Conservation (phyloP, 352 stramenopile genomes). For the Pythium dissimile region DNA sequence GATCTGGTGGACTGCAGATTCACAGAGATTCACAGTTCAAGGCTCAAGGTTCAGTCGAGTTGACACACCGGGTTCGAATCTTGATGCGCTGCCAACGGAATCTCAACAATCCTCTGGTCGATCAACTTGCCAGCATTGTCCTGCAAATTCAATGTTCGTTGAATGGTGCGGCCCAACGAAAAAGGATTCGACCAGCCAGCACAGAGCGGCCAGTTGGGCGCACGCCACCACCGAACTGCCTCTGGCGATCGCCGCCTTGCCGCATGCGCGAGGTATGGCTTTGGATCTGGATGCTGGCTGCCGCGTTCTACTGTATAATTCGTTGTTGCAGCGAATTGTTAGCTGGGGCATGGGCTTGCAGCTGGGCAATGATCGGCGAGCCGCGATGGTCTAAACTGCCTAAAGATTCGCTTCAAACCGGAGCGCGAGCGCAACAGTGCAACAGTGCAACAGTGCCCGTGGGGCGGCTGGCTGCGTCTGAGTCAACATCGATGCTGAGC, state of each 20-base stretch:
- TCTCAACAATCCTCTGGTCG: slow-evolving; percentile 6
- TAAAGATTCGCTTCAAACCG: neutral
- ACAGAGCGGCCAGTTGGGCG: neutral
- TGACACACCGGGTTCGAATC: neutral
- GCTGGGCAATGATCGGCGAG: neutral
- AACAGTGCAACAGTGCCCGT: too few relatives aligned
- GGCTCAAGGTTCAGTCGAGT: neutral
- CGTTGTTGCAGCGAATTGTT: too few relatives aligned
- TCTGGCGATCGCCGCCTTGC: neutral
- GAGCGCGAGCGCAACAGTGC: neutral
- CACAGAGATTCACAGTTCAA: slow-evolving; percentile 5
- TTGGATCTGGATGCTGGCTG: too few relatives aligned
- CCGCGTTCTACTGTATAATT: too few relatives aligned
- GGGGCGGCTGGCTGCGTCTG: too few relatives aligned
- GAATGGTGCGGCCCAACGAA: slow-evolving; percentile 1
- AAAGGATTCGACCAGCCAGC: slow-evolving; percentile 4
- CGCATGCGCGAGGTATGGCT: too few relatives aligned
- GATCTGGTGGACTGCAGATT: slow-evolving; percentile 2
- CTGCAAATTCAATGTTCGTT: neutral
- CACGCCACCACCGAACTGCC: neutral
- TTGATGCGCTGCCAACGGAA: neutral
- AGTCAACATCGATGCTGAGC: too few relatives aligned
- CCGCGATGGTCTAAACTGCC: neutral
- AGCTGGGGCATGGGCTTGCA: neutral
- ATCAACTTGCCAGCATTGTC: neutral